phyloP scores from a whole-genome alignment of 768 basidiomycete genomes.

The Nidularia sp. region DNA sequence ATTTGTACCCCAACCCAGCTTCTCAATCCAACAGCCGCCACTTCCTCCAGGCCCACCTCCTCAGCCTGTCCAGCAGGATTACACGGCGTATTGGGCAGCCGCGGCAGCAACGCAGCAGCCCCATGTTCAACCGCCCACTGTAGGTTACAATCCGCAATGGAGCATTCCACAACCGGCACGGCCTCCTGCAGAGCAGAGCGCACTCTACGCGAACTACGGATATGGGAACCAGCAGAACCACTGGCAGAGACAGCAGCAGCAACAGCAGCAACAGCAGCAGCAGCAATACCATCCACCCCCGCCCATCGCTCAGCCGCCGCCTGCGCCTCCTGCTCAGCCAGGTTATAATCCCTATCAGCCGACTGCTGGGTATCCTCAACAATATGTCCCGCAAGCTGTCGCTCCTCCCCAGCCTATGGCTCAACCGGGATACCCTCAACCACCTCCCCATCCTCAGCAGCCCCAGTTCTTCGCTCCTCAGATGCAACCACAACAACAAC shows the following conservation, averaged over 20 bases:
- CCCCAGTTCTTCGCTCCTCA: conserved; percentile 39
- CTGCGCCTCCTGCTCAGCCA: conserved; percentile 53
- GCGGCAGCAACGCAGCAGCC: conserved; percentile 42
- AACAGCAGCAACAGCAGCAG: conserved; percentile 39
- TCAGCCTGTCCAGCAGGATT: conserved; percentile 66
- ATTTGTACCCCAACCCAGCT: conserved; percentile 66
- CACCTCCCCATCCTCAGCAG: conserved; percentile 39
- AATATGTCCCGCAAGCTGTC: conserved; percentile 62
- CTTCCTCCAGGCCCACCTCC: conserved; percentile 77
- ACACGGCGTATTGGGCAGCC: conserved; percentile 73
- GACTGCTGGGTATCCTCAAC: conserved; percentile 56
- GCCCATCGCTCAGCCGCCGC: conserved; percentile 44
- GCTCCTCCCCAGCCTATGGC: conserved; percentile 49
- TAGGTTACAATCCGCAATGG: conserved; percentile 65
- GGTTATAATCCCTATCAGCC: conserved; percentile 79
- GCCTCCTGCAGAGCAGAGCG: conserved; percentile 75
- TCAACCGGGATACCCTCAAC: conserved; percentile 47
- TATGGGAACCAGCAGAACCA: conserved; percentile 64
- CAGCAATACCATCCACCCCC: conserved; percentile 46
- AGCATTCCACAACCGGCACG: conserved; percentile 57
- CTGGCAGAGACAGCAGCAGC: conserved; percentile 69
- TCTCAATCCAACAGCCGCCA: conserved; percentile 70
- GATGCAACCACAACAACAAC: conserved; percentile 41
- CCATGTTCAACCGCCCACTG: conserved; percentile 43
- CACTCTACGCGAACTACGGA: conserved; percentile 88